Evolutionary conservation across 1,139 yeast genomes (phyloP).

Genomic region (Pichia sp.): DNA sequence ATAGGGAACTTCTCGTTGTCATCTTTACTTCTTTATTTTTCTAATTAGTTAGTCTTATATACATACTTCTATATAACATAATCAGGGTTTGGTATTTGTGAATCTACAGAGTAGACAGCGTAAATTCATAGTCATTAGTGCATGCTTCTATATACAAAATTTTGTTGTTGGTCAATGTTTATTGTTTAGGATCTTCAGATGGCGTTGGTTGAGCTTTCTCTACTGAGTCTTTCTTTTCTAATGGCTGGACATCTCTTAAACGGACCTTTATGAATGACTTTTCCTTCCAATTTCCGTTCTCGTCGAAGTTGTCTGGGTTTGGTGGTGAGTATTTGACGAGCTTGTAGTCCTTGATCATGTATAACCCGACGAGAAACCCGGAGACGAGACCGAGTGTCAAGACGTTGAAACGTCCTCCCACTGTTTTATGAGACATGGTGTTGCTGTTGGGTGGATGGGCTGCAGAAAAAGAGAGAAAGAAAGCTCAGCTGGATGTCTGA

Average conservation of each 20-base stretch:
- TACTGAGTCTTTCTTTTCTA: constrained; percentile 29
- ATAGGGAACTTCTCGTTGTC: background rate
- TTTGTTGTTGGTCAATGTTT: no score
- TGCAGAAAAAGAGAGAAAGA: background rate
- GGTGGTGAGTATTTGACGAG: constrained; percentile 34
- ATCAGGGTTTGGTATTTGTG: no score
- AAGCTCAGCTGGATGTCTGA: background rate
- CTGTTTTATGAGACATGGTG: constrained; percentile 23
- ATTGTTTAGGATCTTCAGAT: background rate
- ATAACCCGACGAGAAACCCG: constrained; percentile 30
- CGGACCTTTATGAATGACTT: constrained; percentile 29
- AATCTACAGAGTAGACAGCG: no score
- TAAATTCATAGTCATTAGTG: no score
- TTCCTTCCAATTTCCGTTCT: constrained; percentile 34
- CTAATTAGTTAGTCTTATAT: no score
- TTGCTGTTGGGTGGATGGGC: background rate
- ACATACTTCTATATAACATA: no score
- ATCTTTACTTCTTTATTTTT: no score
- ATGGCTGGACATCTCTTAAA: constrained; percentile 29
- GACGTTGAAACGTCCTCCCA: constrained; percentile 30
- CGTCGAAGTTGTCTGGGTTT: constrained; percentile 33
- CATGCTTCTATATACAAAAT: no score
- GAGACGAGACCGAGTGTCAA: constrained; percentile 26
- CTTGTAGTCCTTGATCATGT: constrained; percentile 32
- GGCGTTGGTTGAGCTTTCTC: constrained; percentile 4